phyloP scores from a whole-genome alignment of 2,329 filamentous ascomycete species.

The Hymenoscyphus fraxineus region DNA sequence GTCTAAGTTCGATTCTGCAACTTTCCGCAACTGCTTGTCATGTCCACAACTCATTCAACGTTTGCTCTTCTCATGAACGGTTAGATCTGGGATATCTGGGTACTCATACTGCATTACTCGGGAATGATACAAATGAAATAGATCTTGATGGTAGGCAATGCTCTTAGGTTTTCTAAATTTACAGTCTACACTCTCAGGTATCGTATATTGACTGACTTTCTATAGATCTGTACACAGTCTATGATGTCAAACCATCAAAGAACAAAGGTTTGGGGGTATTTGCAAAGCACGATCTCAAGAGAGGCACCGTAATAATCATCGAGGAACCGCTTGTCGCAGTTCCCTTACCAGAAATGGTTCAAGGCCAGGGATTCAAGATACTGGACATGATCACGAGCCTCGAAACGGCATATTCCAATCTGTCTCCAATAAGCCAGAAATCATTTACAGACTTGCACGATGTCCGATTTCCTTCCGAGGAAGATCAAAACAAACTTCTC shows the following conservation, averaged over 20 bases:
- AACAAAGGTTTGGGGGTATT: slow-evolving; percentile 42
- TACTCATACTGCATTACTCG: not conserved
- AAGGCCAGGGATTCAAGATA: slow-evolving; percentile 33
- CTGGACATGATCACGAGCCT: slow-evolving; percentile 36
- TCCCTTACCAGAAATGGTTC: slow-evolving; percentile 29
- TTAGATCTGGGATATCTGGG: not conserved
- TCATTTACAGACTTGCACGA: slow-evolving; percentile 21
- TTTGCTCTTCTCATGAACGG: not conserved
- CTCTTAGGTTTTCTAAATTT: not conserved
- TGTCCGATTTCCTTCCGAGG: slow-evolving; percentile 17
- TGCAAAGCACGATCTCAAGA: slow-evolving; percentile 35
- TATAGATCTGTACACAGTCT: slow-evolving; percentile 6
- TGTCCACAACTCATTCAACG: not conserved
- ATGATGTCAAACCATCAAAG: slow-evolving; percentile 32
- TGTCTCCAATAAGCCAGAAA: slow-evolving; percentile 14
- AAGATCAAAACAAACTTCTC: slow-evolving; percentile 30
- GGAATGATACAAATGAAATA: not conserved
- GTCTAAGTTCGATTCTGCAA: not conserved
- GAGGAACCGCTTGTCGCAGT: slow-evolving; percentile 38
- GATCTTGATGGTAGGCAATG: not conserved
- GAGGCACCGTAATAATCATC: slow-evolving; percentile 39
- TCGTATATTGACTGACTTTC: not conserved
- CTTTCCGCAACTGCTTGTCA: not conserved
- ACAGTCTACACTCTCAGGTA: not conserved
- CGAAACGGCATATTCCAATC: slow-evolving; percentile 22